Base-by-base conservation (phyloP, 768 basidiomycete genomes). In the Pleurotus ostreatus region DNA sequence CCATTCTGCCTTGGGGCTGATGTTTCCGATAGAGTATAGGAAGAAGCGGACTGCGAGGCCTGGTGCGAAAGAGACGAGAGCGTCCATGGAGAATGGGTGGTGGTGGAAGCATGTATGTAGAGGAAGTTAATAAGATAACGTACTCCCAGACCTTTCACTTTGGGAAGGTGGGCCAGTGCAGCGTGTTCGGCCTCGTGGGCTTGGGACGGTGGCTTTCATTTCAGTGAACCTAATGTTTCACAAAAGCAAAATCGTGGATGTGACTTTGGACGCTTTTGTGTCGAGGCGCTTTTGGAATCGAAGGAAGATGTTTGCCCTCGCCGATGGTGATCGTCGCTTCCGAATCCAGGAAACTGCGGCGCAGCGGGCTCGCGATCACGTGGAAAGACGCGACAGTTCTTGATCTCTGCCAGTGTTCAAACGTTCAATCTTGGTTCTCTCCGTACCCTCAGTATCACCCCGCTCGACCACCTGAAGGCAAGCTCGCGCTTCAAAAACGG, bases 331-430 rank as follows among this genome's bases (percentile, higher is more conserved):
- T 34, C 30, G 30, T 34, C 30, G 30, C 9, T 2, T 11, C 30
- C 11, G 30, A 25, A 25, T 25, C 41, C 41, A 44, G 41, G n/a
- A 44, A 44, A 44, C 30, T 34, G 49, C 49, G 15, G 49, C 30
- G 9, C 48, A 23, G 30, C 11, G 30, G 30, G 37, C 52, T 39
- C 53, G 45, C 59, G 59, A 49, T 52, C 59, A 59, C 48, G 59
- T 57, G 59, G 8, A 34, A 34, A 34, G 30, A 34, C 30, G 30
- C 30, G 30, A 34, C 30, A 11, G 30, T 11, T 34, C 30, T 34
- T 34, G 30, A 25, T 25, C 23, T 25, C 23, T 25, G 23, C 6
- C 23, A 25, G 23, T 25, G 23, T 25, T 25, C 23, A 25, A 25
- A 23, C 22, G 3, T 23, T 23, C 22, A 23, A 23, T 23, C 22